A percentile compares a stretch with the other conserved stretches of the same genome.
Evolutionary conservation across 2,329 filamentous ascomycete genomes (phyloP).

Genomic region (Metarhizium album): DNA sequence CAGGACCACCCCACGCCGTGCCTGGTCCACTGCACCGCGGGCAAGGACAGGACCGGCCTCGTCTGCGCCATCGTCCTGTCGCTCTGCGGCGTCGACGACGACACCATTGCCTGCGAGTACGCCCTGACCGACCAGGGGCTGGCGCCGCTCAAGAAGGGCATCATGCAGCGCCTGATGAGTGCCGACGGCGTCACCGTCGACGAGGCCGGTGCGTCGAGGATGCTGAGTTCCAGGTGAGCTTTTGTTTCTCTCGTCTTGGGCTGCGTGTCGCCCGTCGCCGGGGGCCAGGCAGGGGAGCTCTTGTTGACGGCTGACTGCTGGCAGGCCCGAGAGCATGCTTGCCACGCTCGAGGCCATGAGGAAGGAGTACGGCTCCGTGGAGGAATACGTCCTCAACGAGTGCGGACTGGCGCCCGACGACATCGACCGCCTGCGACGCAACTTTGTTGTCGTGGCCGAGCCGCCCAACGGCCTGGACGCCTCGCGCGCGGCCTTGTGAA

Average conservation of each 20-base stretch:
- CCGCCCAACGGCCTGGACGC: background rate
- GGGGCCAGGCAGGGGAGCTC: background rate
- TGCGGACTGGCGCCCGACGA: slow-evolving; percentile 47
- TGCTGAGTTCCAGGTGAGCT: slow-evolving; percentile 33
- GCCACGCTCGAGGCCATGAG: slow-evolving; percentile 43
- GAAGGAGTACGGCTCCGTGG: slow-evolving; percentile 49
- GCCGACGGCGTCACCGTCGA: slow-evolving; percentile 39
- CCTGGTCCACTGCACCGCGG: slow-evolving; percentile 63
- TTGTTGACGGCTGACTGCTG: background rate
- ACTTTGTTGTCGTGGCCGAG: slow-evolving; percentile 34
- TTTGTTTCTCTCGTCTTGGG: background rate
- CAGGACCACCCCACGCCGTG: slow-evolving; percentile 33
- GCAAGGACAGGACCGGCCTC: slow-evolving; percentile 68
- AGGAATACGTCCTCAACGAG: slow-evolving; percentile 48
- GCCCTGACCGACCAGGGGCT: slow-evolving; percentile 54
- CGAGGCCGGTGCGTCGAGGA: slow-evolving; percentile 29
- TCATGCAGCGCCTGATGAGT: slow-evolving; percentile 39
- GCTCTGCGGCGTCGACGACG: slow-evolving; percentile 50
- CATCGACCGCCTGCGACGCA: slow-evolving; percentile 40
- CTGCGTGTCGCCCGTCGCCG: background rate
- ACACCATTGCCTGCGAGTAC: slow-evolving; percentile 57
- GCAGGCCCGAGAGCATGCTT: slow-evolving; percentile 36
- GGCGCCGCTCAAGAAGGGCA: slow-evolving; percentile 36
- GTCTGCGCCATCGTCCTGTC: slow-evolving; percentile 54
- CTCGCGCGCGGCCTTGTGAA: background rate